These are phyloP conservation scores for Wallacemonas sp. DNA, from an alignment of 208 protist species.

Conservation along the genomic window DNA sequence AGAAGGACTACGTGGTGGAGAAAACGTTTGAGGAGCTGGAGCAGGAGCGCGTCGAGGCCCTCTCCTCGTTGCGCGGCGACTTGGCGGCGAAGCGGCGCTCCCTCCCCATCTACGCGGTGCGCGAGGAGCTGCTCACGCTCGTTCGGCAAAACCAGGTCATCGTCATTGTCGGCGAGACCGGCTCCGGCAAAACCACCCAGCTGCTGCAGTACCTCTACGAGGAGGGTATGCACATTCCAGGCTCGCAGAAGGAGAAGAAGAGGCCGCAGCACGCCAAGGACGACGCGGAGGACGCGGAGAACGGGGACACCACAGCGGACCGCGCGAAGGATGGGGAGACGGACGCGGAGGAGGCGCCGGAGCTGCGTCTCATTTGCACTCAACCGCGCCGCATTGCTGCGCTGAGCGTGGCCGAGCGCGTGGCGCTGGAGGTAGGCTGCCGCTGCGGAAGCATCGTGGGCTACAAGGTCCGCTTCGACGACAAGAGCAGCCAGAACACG, in stretches of 20 bases:
- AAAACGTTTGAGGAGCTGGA: constrained; percentile 66
- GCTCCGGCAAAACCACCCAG: constrained; percentile 93
- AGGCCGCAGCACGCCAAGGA: too few species aligned
- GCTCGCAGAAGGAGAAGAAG: neutral
- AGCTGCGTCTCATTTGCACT: constrained; percentile 92
- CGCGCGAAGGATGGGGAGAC: neutral
- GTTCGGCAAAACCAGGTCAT: constrained; percentile 79
- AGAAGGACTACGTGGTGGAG: constrained; percentile 71
- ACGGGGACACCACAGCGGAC: too few species aligned
- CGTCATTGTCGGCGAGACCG: constrained; percentile 95
- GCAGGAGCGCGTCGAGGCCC: constrained; percentile 41
- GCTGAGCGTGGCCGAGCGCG: constrained; percentile 98
- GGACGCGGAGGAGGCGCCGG: constrained; percentile 35
- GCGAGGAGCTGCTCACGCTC: constrained; percentile 87
- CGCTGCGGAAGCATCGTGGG: constrained; percentile 93
- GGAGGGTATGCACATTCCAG: constrained; percentile 64
- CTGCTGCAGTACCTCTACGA: constrained; percentile 91
- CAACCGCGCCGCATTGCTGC: constrained; percentile 99
- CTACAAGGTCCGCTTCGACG: constrained; percentile 98
- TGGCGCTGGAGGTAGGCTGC: constrained; percentile 94
- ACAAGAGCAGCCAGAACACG: constrained; percentile 91
- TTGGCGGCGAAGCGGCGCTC: constrained; percentile 67
- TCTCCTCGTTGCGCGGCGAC: constrained; percentile 10
- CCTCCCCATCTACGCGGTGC: constrained; percentile 95
- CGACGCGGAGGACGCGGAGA: too few species aligned